Evolutionary conservation across 2,329 filamentous ascomycete species (phyloP).

Genomic region (Fusarium newnesense): DNA sequence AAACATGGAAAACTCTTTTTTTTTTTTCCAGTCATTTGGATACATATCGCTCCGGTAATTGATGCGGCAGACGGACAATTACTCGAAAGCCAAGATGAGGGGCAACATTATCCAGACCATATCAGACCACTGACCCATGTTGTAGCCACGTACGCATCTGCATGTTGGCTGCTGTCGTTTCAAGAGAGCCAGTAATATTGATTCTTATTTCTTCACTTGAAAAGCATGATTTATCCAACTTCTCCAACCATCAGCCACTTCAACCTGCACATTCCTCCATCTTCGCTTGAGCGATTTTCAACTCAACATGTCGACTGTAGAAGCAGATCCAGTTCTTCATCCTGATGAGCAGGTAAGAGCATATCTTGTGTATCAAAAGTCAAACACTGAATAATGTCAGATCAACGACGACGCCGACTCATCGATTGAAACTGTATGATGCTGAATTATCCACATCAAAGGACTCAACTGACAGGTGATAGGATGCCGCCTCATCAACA

Average conservation of each 20-base stretch:
- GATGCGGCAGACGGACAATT: not conserved
- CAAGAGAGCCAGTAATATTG: not conserved
- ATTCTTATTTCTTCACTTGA: too few relatives aligned
- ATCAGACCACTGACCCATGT: not conserved
- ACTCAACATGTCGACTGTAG: not conserved
- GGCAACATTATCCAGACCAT: not conserved
- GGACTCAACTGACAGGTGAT: rapidly evolving
- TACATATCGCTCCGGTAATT: not conserved
- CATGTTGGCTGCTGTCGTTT: not conserved
- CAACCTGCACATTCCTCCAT: not conserved
- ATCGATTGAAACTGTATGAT: not conserved
- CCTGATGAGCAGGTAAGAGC: not conserved
- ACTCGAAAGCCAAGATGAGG: not conserved
- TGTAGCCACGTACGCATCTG: not conserved
- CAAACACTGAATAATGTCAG: rapidly evolving
- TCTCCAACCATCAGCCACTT: not conserved
- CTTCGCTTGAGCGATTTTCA: not conserved
- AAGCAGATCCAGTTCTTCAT: not conserved
- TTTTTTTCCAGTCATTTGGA: not conserved
- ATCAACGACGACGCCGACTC: not conserved
- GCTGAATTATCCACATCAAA: rapidly evolving
- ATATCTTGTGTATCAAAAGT: rapidly evolving
- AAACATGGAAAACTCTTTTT: too few relatives aligned
- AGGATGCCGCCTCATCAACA: not conserved
- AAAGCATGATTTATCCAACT: rapidly evolving